phyloP scores from a whole-genome alignment of 768 basidiomycete species.

The Hypholoma sublateritium region DNA sequence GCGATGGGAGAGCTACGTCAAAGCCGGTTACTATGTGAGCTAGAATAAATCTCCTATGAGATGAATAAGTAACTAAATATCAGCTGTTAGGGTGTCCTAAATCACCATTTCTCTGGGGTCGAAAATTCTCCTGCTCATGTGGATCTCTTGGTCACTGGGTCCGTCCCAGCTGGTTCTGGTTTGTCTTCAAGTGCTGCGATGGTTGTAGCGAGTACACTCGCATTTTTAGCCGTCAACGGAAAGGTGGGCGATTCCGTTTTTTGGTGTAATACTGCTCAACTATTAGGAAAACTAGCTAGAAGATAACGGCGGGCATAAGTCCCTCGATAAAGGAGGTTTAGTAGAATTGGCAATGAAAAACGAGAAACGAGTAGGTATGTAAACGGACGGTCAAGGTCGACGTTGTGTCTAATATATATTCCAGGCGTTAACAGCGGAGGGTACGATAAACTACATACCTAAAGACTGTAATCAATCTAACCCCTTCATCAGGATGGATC shows the following conservation, averaged over 20 bases:
- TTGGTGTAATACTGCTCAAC: background rate
- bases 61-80: background rate
- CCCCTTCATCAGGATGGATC: conserved; percentile 63
- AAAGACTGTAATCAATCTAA: conserved; percentile 1
- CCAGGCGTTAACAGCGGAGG: conserved; percentile 75
- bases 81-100: conserved; percentile 55
- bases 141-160: conserved; percentile 77
- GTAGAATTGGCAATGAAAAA: conserved; percentile 82
- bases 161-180: conserved; percentile 85
- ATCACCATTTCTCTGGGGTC: conserved; percentile 49
- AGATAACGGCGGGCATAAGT: conserved; percentile 9
- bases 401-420: background rate
- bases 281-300: conserved; percentile 19
- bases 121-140: conserved; percentile 49
- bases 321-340: conserved; percentile 64
- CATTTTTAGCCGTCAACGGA: conserved; percentile 76
- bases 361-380: conserved; percentile 75
- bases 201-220: conserved; percentile 84
- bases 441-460: conserved; percentile 34
- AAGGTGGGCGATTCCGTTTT: conserved; percentile 36
- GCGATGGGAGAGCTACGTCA: conserved; percentile 87
- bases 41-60: background rate
- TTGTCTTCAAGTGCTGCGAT: conserved; percentile 88
- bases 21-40: conserved; percentile 80
- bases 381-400: background rate